phyloP scores from a whole-genome alignment of 768 basidiomycete species.

The Megacollybia marginata region DNA sequence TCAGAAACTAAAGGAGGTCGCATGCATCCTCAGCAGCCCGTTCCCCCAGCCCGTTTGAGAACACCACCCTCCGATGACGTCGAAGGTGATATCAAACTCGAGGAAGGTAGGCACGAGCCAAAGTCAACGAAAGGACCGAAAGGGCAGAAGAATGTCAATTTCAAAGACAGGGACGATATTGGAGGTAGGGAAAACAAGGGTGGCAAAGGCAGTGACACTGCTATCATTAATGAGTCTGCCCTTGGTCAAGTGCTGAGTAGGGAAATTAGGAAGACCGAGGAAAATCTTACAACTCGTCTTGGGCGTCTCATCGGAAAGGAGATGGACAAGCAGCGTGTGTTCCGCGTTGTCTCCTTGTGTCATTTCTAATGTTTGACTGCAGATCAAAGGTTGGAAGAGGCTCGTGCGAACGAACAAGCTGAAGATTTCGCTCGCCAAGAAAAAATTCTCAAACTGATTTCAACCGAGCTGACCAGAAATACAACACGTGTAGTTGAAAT shows the following conservation, averaged over 20 bases:
- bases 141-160: constrained; percentile 51
- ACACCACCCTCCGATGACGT: constrained; percentile 73
- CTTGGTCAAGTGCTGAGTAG: constrained; percentile 56
- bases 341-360: constrained; percentile 3
- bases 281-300: constrained; percentile 67
- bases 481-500: constrained; percentile 85
- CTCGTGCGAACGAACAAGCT: constrained; percentile 67
- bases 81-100: constrained; percentile 55
- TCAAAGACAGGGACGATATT: constrained; percentile 38
- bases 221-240: constrained; percentile 41
- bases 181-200: constrained; percentile 18
- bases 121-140: constrained; percentile 35
- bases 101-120: constrained; percentile 48
- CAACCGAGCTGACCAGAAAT: constrained; percentile 78
- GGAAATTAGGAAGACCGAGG: constrained; percentile 81
- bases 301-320: constrained; percentile 78
- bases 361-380: constrained; percentile 3
- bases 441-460: constrained; percentile 84
- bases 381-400: constrained; percentile 85
- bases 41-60: constrained; percentile 39
- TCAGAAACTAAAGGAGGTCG: constrained; percentile 10
- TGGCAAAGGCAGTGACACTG: constrained; percentile 18
- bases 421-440: constrained; percentile 83
- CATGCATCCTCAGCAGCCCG: constrained; percentile 10
- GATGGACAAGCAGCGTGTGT: constrained; percentile 85